Evolutionary conservation across 1,284 basidiomycete genomes (phyloP).

Genomic region (Pseudozyma flocculosa): DNA sequence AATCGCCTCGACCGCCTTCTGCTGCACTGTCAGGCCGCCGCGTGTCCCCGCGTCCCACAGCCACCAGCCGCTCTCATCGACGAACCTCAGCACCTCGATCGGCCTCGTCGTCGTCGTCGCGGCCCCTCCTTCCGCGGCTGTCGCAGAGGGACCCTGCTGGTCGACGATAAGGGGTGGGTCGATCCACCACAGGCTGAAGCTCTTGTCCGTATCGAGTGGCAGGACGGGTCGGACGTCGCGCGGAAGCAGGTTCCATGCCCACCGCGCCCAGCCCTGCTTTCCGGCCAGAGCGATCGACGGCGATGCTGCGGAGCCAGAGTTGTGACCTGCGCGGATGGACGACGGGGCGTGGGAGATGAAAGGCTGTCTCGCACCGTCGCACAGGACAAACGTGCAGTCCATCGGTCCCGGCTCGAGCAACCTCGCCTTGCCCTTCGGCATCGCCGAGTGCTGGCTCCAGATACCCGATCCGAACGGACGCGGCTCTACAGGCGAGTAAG

Average conservation of each 20-base stretch:
- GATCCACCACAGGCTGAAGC: constrained; percentile 43
- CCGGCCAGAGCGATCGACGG: constrained; percentile 1
- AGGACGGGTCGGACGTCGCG: constrained; percentile 31
- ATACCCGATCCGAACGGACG: neutral
- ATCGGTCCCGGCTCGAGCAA: neutral
- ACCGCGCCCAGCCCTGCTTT: constrained; percentile 35
- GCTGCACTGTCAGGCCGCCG: constrained; percentile 36
- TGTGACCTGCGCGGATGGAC: no score
- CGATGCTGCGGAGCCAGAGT: no score
- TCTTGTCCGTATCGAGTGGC: constrained; percentile 36
- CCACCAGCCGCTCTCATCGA: constrained; percentile 41
- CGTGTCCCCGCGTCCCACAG: constrained; percentile 38
- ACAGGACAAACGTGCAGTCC: constrained; percentile 17
- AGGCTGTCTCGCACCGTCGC: constrained; percentile 11
- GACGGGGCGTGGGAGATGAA: neutral
- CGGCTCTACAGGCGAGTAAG: constrained; percentile 34
- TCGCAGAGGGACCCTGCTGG: no score
- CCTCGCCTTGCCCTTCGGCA: neutral
- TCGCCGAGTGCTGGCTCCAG: neutral
- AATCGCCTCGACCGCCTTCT: constrained; percentile 33
- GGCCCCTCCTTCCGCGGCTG: no score
- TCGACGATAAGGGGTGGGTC: constrained; percentile 14
- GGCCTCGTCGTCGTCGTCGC: neutral
- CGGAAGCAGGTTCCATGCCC: constrained; percentile 43
- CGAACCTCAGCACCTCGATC: constrained; percentile 39